Base-by-base conservation (phyloP, 805 yeast genomes). In the Suhomyces sp. region DNA sequence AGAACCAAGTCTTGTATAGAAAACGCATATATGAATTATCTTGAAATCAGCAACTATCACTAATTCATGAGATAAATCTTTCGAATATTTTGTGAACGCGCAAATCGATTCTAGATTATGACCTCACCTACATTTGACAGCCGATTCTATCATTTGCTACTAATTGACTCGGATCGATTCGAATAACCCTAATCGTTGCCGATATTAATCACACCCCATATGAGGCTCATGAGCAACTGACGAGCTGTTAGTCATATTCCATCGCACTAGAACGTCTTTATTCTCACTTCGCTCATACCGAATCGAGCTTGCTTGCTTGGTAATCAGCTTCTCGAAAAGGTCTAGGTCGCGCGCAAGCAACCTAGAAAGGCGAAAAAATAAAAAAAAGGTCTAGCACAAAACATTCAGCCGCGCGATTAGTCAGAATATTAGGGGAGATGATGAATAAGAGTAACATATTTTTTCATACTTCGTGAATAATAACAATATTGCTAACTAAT, bases 331-430 rank as follows among this genome's bases (percentile, higher is more conserved):
- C 12, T 10, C 9, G 7, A 17, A 17, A 37, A 37, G 21, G 21
- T 37, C 41, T 37, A 37, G 41, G 41, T 37, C 41, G 41, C 40
- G 40, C 41, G 41, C 19, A 37, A 37, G 41, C 41, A 19, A 19
- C 22, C 20, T 9, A 37, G 22, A 17, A 19, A 7, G 41, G 20
- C 21, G 21, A 37, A 19, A 17, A 17, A 35, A 35, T 15, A n/a
- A 35, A 37, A 37, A 19, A 17, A 19, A 19, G 6, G 3, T 19
- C 22, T 35, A 35, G 39, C 17, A 35, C 15, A 40, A 19, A 44
- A 15, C 19, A 44, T 37, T 44, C 47, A 44, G 47, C 47, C 47
- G 47, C 47, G 25, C 39, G 5, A 44, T 44, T 44, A 44, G 47
- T 44, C 47, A 44, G 15, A 43, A 22, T n/a, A 22, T 21, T 19